Conservation (phyloP, 1,284 basidiomycete genomes). For the Fomitopsis schrenkii region DNA sequence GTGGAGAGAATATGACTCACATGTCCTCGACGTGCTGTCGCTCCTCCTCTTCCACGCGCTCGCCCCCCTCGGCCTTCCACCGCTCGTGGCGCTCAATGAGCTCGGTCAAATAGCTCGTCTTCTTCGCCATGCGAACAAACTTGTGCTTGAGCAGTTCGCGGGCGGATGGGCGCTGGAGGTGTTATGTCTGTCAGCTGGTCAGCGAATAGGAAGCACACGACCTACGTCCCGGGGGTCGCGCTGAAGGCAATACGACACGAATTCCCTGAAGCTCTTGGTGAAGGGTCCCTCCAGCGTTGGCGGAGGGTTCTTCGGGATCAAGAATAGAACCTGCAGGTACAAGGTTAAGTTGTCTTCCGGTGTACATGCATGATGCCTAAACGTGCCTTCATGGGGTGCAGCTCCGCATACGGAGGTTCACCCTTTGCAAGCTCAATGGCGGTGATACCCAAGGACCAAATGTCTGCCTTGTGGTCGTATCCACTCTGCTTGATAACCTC, state of each 20-base stretch:
- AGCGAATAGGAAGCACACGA: conserved; percentile 9
- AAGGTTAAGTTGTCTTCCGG: not conserved
- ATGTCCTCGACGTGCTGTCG: conserved; percentile 53
- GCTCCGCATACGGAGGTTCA: conserved; percentile 94
- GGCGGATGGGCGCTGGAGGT: conserved; percentile 81
- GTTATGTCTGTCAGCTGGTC: not conserved
- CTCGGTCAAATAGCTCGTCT: conserved; percentile 91
- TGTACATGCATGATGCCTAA: not conserved
- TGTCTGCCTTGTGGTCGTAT: conserved; percentile 98
- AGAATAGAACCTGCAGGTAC: conserved; percentile 72
- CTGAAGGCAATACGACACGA: conserved; percentile 90
- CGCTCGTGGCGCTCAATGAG: conserved; percentile 92
- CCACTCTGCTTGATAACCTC: conserved; percentile 99
- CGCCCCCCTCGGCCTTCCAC: conserved; percentile 92
- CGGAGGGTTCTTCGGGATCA: conserved; percentile 97
- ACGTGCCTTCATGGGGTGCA: conserved; percentile 96
- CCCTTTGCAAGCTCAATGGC: conserved; percentile 97
- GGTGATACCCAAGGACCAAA: conserved; percentile 96
- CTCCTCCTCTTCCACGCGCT: conserved; percentile 69
- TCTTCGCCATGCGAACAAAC: conserved; percentile 92
- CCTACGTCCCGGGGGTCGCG: conserved; percentile 88
- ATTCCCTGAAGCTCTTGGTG: conserved; percentile 91
- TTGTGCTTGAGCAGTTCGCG: conserved; percentile 94
- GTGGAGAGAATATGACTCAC: conserved; percentile 34
- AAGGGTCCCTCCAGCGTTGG: conserved; percentile 87